These are phyloP conservation scores for Capronia coronata DNA, from an alignment of 2,329 filamentous ascomycete species.

Conservation along the genomic window DNA sequence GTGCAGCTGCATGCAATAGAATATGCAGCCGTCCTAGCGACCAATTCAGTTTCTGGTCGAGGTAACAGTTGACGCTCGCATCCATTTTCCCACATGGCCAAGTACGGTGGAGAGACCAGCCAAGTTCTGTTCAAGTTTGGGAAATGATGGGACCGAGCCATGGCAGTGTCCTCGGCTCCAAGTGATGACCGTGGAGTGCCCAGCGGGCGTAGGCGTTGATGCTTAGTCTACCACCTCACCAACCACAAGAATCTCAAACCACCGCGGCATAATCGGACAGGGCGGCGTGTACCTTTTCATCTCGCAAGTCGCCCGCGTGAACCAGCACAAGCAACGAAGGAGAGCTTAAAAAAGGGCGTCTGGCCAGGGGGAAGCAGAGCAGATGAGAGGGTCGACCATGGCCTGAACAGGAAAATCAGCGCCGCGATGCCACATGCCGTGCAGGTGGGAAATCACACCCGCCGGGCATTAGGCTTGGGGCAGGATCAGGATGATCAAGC, in stretches of 20 bases:
- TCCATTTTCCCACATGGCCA: too few relatives aligned
- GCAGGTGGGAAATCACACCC: constrained; percentile 19
- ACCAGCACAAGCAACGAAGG: background rate
- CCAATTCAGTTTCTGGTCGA: too few relatives aligned
- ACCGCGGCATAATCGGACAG: constrained; percentile 5
- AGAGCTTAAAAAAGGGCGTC: background rate
- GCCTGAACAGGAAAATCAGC: constrained; percentile 6
- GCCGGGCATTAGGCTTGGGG: background rate
- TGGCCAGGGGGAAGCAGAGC: background rate
- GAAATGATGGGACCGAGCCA: too few relatives aligned
- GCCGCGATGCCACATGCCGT: constrained; percentile 11
- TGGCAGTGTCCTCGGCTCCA: too few relatives aligned
- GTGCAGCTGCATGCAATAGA: background rate
- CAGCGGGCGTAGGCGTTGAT: background rate
- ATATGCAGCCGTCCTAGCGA: too few relatives aligned
- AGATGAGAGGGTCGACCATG: background rate
- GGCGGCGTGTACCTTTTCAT: constrained; percentile 13
- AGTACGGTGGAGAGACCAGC: too few relatives aligned
- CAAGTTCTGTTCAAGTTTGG: too few relatives aligned
- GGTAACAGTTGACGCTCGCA: too few relatives aligned
- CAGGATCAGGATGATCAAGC: constrained; percentile 18
- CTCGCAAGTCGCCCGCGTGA: constrained; percentile 6
- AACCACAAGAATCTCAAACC: constrained; percentile 7
- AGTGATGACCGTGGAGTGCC: background rate
- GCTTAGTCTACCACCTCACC: background rate